A percentile compares a stretch with the other conserved stretches of the same genome.
These are phyloP conservation scores for Fusarium sororula DNA, from an alignment of 2,329 filamentous ascomycete genomes.

Conservation along the genomic window DNA sequence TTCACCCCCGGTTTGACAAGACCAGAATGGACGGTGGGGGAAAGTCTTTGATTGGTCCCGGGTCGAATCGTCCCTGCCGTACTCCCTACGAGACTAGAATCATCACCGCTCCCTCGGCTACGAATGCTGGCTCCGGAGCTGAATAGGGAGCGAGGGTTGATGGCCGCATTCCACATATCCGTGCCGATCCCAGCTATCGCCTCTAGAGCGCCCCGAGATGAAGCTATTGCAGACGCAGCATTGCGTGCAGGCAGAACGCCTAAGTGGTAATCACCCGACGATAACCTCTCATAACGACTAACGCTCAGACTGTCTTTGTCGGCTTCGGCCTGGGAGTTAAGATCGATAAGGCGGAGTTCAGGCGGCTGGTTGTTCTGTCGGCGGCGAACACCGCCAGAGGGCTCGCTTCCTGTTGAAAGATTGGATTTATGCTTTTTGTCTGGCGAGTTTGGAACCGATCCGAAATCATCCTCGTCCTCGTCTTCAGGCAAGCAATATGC, in stretches of 20 bases:
- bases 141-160: slow-evolving; percentile 88
- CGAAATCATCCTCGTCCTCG: slow-evolving; percentile 53
- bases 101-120: slow-evolving; percentile 69
- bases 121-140: slow-evolving; percentile 83
- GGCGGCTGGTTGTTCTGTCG: slow-evolving; percentile 84
- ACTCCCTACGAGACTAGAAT: slow-evolving; percentile 59
- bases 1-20: slow-evolving; percentile 68
- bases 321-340: slow-evolving; percentile 84
- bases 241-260: slow-evolving; percentile 79
- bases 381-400: slow-evolving; percentile 72
- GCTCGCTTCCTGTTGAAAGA: slow-evolving; percentile 62
- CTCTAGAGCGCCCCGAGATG: slow-evolving; percentile 78
- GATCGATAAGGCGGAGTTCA: slow-evolving; percentile 89
- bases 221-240: slow-evolving; percentile 70
- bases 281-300: slow-evolving; percentile 85
- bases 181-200: slow-evolving; percentile 75
- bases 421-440: slow-evolving; percentile 53
- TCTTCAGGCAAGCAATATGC: slow-evolving; percentile 84
- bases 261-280: slow-evolving; percentile 91
- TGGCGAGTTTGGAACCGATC: slow-evolving; percentile 28
- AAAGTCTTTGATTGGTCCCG: slow-evolving; percentile 35
- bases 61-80: slow-evolving; percentile 45
- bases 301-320: slow-evolving; percentile 88
- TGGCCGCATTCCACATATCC: slow-evolving; percentile 89
- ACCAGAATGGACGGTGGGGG: slow-evolving; percentile 59